Base-by-base conservation (phyloP, 2,329 filamentous ascomycete species). In the Xylaria sp. region DNA sequence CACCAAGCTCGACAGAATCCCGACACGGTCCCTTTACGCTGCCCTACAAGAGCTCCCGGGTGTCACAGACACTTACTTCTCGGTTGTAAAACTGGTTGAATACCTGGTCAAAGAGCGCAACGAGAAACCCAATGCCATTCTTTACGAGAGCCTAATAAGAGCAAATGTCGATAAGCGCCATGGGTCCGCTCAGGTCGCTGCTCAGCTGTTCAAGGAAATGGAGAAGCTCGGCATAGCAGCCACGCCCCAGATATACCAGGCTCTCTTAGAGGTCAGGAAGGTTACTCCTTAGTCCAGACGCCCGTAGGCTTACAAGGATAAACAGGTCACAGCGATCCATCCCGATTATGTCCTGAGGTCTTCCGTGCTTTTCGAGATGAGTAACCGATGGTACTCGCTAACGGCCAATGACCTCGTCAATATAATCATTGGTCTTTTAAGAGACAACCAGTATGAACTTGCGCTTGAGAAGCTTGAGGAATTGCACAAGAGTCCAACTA, bases 371-470 rank as follows among this genome's bases (percentile, higher is more conserved):
- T 75, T 83, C 50, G 86, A 87, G 51, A 91, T 94, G 88, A 84
- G 84, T 64, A 78, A 84, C 51, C 80, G 84, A 59, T 96, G 91
- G 89, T 80, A 89, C 48, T 74, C 77, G 7, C 74, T 90, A 7
- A 84, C 79, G 39, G 81, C 78, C 9, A 77, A 80, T 6, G 88
- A 86, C 7, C 83, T 82, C 67, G 83, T 89, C 63, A 84, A 83
- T 66, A 78, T 95, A 18, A 81, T 88, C 1, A 74, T 91, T 8
- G 91, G 91, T 0, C 74, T 95, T 54, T 77, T 97, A 34, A 83
- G 92, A 18, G 92, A 97, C 63, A 84, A 86, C 1, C 88, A 95
- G 64, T 87, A 91, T 58, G 94, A 97, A 73, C 76, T 92, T 59
- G 92, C 91, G 1, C 76, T 96, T 53, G 78, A 83, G 47, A 84